Evolutionary conservation across 73 alveolate genomes (phyloP).

Genomic region (Blepharisma japonicum): DNA sequence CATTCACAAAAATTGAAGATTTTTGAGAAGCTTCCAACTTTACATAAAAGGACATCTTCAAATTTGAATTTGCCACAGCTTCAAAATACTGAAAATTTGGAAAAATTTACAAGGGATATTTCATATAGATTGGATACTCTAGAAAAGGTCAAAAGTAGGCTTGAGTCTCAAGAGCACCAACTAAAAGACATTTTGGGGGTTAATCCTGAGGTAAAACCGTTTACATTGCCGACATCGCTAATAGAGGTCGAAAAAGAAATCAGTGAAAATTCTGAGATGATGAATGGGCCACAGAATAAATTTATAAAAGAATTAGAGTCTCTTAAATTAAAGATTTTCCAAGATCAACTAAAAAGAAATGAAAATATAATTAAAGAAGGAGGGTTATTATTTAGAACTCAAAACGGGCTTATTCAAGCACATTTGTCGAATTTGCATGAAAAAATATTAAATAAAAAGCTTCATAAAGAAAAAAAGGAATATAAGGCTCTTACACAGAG

Average conservation of each 20-base stretch:
- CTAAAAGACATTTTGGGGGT: constrained; percentile 12
- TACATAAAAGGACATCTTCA: too few species aligned
- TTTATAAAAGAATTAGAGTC: too few species aligned
- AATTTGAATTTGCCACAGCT: too few species aligned
- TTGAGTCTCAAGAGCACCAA: neutral
- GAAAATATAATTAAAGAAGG: neutral
- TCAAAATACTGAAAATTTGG: neutral
- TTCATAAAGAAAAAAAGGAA: neutral
- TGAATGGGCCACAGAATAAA: too few species aligned
- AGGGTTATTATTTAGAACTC: neutral
- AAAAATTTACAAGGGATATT: neutral
- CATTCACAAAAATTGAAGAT: too few species aligned
- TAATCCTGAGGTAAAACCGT: neutral
- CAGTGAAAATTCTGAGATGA: too few species aligned
- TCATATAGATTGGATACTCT: constrained; percentile 13
- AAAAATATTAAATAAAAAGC: neutral
- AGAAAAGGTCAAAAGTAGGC: neutral
- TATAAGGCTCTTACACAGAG: neutral
- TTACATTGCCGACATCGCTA: neutral
- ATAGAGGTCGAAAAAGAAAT: too few species aligned
- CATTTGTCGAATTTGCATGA: neutral
- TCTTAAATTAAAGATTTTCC: too few species aligned
- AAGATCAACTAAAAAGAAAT: too few species aligned
- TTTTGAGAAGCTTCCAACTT: too few species aligned
- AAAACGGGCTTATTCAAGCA: neutral